These are phyloP conservation scores for Lablab purpureus DNA, from an alignment of 306 rosid species.

Conservation along the genomic window DNA sequence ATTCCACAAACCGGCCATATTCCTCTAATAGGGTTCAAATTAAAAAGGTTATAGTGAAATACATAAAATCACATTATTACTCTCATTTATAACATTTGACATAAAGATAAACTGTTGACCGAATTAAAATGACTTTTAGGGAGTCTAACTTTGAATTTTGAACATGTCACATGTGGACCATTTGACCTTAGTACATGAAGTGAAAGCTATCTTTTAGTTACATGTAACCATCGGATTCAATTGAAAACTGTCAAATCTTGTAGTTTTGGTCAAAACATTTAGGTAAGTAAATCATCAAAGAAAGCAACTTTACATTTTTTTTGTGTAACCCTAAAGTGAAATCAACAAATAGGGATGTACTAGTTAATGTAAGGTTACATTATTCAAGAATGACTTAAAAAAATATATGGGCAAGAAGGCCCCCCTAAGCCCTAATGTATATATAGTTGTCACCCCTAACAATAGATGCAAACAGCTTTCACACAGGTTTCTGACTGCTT, in stretches of 20 bases:
- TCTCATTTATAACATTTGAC: not conserved
- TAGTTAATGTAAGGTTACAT: not conserved
- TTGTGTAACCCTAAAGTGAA: not conserved
- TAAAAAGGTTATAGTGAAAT: not conserved
- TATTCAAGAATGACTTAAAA: not conserved
- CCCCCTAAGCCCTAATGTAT: not conserved
- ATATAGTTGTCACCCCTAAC: not conserved
- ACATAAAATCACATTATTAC: not conserved
- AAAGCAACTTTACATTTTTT: not conserved
- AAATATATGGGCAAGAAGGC: not conserved
- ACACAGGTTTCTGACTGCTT: not conserved
- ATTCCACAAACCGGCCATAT: not conserved
- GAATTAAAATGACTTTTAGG: not conserved
- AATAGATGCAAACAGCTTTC: not conserved
- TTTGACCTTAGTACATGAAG: not conserved
- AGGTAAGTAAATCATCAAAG: not conserved
- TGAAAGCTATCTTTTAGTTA: not conserved
- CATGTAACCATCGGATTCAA: constrained; percentile 13
- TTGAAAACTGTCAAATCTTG: not conserved
- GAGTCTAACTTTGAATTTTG: not conserved
- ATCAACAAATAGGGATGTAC: not conserved
- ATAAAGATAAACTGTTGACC: not conserved
- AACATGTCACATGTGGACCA: constrained; percentile 1
- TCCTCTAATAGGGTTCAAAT: not conserved
- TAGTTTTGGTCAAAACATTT: not conserved